Evolutionary conservation across 176 grass and related monocot species (phyloP), one percentile per base, ranked within the genome.

Genomic region (Oryza longistaminata): DNA sequence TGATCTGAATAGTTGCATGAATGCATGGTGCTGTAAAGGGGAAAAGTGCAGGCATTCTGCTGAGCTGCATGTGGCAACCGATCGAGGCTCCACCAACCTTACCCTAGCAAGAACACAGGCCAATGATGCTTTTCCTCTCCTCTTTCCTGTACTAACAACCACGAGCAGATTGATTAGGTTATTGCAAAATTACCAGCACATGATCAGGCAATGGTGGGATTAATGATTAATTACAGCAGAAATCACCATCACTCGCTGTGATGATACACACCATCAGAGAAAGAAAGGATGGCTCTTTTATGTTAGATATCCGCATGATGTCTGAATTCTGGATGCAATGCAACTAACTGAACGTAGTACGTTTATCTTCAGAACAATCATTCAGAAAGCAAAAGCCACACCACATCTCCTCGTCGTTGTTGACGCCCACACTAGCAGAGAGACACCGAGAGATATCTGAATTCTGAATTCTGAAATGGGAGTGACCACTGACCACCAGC

Each of bases 31-130:
- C 40, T 70, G 62, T 81, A 87, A 87, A 85, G 78, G 24, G 73
- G n/a, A 78, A 73, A 75, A 35, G 49, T 48, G 15, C 24, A 25
- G 37, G 13, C 61, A 11, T 46, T 65, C 44, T 33, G 53, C 53
- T 75, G 29, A 29, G 76, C 43, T 72, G 70, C 62, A 88, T 91
- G 85, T 91, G 85, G 27, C 33, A 39, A 60, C n/a, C 58, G 35
- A 37, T 37, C 35, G 58, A 62, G 16, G 74, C 12, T 40, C 52
- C 74, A 37, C 74, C 73, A 14, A 14, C 46, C 15, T 15, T 11
- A 61, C 17, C 55, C 55, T 11, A 22, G 17, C 53, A 58, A 58
- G 26, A 29, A 29, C 45, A 72, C 40, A 72, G 5, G 13, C 6
- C 53, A 58, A 62, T 62, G 21, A 62, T 24, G 53, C 26, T 75